Conservation (phyloP, 2,329 filamentous ascomycete genomes). For the Phoma sp. region DNA sequence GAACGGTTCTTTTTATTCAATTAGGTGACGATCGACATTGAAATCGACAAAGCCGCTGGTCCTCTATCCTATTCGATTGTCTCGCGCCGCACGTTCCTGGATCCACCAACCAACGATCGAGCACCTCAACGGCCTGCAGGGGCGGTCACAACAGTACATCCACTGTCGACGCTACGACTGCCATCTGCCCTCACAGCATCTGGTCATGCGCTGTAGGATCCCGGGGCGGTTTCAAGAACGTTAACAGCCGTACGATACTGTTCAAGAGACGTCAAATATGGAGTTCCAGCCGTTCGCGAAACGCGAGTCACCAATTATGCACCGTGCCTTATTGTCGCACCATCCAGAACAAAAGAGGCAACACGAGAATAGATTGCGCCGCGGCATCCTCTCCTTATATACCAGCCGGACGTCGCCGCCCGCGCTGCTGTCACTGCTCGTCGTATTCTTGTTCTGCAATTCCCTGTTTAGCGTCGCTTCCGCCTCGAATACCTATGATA, state of each 20-base stretch:
- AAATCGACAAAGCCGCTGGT: conserved; percentile 20
- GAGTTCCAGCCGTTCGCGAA: conserved; percentile 24
- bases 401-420: conserved; percentile 17
- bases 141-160: conserved; percentile 5
- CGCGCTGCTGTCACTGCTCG: conserved; percentile 34
- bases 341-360: conserved; percentile 34
- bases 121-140: conserved; percentile 9
- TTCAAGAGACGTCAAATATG: conserved; percentile 20
- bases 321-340: conserved; percentile 39
- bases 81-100: conserved; percentile 24
- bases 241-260: conserved; percentile 23
- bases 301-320: conserved; percentile 30
- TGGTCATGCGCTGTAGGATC: conserved; percentile 31
- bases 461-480: conserved; percentile 35
- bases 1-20: conserved; percentile 18
- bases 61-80: conserved; percentile 26
- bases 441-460: conserved; percentile 33
- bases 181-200: not conserved
- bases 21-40: conserved; percentile 35
- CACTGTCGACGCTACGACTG: not conserved
- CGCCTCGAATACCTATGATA: conserved; percentile 36
- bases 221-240: conserved; percentile 19
- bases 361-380: conserved; percentile 26
- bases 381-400: conserved; percentile 27
- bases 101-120: conserved; percentile 18